Conservation (phyloP, 495 filamentous ascomycete species). For the Aspergillus kassunensis region DNA sequence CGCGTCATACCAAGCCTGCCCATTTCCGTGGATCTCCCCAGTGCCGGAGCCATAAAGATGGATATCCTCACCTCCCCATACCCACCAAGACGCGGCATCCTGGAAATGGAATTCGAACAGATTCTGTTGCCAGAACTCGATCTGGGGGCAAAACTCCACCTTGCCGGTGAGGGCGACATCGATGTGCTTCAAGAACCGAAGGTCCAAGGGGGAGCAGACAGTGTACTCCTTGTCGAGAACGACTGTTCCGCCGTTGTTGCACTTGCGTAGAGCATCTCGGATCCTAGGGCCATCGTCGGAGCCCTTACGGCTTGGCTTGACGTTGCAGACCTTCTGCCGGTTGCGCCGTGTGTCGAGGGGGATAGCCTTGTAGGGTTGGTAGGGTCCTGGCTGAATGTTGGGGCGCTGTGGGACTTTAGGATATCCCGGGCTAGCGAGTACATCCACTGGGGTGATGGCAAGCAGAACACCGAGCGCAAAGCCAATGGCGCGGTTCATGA, state of each 20-base stretch:
- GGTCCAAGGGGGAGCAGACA: slow-evolving; percentile 2
- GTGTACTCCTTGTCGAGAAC: slow-evolving; percentile 1
- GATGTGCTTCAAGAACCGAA: slow-evolving; percentile 9
- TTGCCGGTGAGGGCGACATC: slow-evolving; percentile 9
- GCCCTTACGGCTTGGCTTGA: background rate
- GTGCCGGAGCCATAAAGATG: slow-evolving; percentile 7
- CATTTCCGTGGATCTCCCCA: slow-evolving; percentile 7
- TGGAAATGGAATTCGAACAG: slow-evolving; percentile 6
- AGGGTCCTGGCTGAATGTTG: background rate
- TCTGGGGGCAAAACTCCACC: background rate
- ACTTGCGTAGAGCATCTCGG: slow-evolving; percentile 2
- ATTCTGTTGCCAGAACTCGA: background rate
- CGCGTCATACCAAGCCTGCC: background rate
- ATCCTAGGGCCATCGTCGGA: slow-evolving; percentile 1
- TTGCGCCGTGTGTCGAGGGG: background rate
- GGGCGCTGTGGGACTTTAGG: background rate
- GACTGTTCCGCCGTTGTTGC: slow-evolving; percentile 13
- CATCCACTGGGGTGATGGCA: too few relatives aligned
- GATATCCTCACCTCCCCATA: slow-evolving; percentile 6
- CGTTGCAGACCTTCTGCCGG: slow-evolving; percentile 5
- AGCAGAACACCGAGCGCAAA: background rate
- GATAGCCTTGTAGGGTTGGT: slow-evolving; percentile 3
- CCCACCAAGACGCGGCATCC: background rate
- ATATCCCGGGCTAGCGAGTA: background rate
- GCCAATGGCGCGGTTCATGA: background rate